Evolutionary conservation across 208 protist genomes (phyloP).

Genomic region (Acanthamoeba sp.): DNA sequence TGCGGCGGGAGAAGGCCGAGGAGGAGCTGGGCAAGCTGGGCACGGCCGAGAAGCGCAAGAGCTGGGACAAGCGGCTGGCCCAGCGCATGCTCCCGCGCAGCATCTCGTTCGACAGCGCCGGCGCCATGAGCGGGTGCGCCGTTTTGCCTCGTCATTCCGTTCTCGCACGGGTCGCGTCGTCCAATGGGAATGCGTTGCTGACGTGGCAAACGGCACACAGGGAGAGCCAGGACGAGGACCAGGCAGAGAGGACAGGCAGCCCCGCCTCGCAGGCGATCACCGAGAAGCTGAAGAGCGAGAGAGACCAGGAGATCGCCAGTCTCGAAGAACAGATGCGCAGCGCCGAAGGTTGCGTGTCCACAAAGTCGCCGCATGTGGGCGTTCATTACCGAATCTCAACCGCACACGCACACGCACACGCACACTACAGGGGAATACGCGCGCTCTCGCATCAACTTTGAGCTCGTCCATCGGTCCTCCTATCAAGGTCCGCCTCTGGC

Average conservation of each 20-base stretch:
- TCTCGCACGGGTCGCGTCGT: too few relatives aligned
- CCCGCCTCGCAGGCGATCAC: neutral
- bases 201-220: too few relatives aligned
- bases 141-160: neutral
- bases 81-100: neutral
- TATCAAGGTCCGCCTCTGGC: neutral
- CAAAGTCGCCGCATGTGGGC: too few relatives aligned
- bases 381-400: too few relatives aligned
- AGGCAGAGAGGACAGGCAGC: too few relatives aligned
- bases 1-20: neutral
- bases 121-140: neutral
- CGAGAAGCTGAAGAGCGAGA: neutral
- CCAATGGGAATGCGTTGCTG: too few relatives aligned
- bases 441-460: neutral
- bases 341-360: neutral
- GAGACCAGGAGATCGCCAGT: neutral
- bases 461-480: neutral
- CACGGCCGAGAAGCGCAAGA: neutral
- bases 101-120: slow-evolving; percentile 17
- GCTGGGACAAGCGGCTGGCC: neutral
- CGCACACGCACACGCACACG: too few relatives aligned
- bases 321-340: neutral
- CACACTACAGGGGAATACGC: neutral
- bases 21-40: neutral
- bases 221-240: neutral